These are phyloP conservation scores for Mortierella sp. DNA, from an alignment of 371 early-diverging fungal species.

Conservation along the genomic window DNA sequence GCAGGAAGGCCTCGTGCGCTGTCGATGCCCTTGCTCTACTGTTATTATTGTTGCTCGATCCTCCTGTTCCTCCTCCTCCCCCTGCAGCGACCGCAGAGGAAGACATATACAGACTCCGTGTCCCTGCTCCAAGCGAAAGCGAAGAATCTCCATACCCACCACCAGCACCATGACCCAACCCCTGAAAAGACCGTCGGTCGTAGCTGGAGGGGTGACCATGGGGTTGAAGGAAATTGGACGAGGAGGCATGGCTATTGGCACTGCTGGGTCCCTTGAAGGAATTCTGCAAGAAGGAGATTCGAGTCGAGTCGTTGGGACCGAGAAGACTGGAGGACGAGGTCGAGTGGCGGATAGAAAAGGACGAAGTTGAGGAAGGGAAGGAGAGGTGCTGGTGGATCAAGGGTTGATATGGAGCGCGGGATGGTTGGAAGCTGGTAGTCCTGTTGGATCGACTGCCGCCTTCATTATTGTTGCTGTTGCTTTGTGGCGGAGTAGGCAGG, in stretches of 20 bases:
- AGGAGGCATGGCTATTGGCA: slow-evolving; percentile 8
- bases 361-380: slow-evolving; percentile 50
- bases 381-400: slow-evolving; percentile 49
- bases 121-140: slow-evolving; percentile 21
- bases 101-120: slow-evolving; percentile 13
- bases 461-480: slow-evolving; percentile 2
- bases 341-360: slow-evolving; percentile 51
- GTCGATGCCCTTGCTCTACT: slow-evolving; percentile 14
- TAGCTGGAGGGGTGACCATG: slow-evolving; percentile 17
- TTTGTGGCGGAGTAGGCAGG: slow-evolving; percentile 18
- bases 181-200: slow-evolving; percentile 19
- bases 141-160: slow-evolving; percentile 8
- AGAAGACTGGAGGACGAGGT: slow-evolving; percentile 39
- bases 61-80: slow-evolving; percentile 2
- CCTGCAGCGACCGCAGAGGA: slow-evolving; percentile 1
- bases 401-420: slow-evolving; percentile 1
- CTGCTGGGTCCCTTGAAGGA: slow-evolving; percentile 18
- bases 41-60: background rate
- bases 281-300: slow-evolving; percentile 13
- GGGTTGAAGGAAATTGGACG: background rate
- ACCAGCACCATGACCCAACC: background rate
- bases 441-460: background rate
- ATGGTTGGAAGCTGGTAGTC: background rate
- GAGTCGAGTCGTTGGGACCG: slow-evolving; percentile 34
- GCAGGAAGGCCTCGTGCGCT: slow-evolving; percentile 9